Evolutionary conservation across 1,284 basidiomycete species (phyloP).

Genomic region (Pseudozyma hubeiensis): DNA sequence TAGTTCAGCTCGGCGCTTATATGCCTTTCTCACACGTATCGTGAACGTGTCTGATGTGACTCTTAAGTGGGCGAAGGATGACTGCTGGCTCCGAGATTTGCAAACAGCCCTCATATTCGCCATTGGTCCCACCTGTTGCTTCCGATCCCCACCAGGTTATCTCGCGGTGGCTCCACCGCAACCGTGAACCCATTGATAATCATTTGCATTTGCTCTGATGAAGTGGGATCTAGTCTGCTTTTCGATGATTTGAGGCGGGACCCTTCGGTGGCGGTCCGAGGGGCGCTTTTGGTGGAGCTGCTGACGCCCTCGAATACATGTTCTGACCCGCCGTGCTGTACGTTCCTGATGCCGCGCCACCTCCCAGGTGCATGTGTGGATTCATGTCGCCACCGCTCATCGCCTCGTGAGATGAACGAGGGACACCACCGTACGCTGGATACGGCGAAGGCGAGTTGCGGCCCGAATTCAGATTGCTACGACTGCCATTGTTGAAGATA

Average conservation of each 20-base stretch:
- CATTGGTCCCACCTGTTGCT: no score
- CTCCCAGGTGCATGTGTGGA: slow-evolving; percentile 9
- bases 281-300: slow-evolving; percentile 7
- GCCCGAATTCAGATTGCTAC: slow-evolving; percentile 24
- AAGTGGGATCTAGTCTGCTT: slow-evolving; percentile 21
- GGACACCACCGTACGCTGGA: slow-evolving; percentile 16
- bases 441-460: slow-evolving; percentile 34
- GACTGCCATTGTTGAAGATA: slow-evolving; percentile 39
- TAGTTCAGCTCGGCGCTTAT: neutral
- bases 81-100: no score
- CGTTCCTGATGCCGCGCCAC: slow-evolving; percentile 25
- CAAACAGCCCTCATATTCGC: no score
- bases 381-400: slow-evolving; percentile 8
- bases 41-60: no score
- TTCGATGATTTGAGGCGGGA: slow-evolving; percentile 32
- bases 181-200: neutral
- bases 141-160: no score
- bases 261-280: slow-evolving; percentile 38
- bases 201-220: neutral
- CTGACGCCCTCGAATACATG: slow-evolving; percentile 29
- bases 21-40: neutral
- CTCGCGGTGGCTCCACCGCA: neutral
- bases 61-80: no score
- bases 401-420: slow-evolving; percentile 21
- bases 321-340: slow-evolving; percentile 28